Conservation (phyloP, 768 basidiomycete genomes). For the Mycena capillaripes region DNA sequence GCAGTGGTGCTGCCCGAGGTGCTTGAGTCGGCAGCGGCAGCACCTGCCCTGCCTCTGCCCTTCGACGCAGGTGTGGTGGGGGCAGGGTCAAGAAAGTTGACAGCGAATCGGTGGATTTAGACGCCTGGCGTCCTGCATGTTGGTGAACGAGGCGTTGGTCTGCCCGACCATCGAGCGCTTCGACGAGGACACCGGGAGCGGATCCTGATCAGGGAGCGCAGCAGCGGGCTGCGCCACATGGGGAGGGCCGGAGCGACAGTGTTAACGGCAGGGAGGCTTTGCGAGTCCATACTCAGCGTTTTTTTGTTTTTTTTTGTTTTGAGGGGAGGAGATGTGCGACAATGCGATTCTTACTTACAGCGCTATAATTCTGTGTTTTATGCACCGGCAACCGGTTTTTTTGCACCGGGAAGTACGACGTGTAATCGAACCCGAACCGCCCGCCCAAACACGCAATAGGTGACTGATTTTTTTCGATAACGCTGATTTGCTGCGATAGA, state of each 20-base stretch:
- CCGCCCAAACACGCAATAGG: no score
- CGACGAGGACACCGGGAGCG: background rate
- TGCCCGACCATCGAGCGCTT: background rate
- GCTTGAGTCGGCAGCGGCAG: no score
- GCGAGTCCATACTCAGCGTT: background rate
- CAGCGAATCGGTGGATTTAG: background rate
- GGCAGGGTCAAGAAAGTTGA: slow-evolving; percentile 2
- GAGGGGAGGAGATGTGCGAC: no score
- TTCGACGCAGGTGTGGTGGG: background rate
- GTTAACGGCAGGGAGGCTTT: background rate
- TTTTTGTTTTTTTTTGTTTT: no score
- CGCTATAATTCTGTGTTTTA: no score
- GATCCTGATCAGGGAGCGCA: background rate
- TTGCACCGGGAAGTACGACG: no score
- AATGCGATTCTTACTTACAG: no score
- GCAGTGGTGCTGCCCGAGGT: no score
- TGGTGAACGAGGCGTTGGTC: slow-evolving; percentile 9
- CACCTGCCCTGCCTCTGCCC: background rate
- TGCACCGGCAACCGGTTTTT: no score
- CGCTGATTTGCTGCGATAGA: no score
- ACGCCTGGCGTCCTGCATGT: slow-evolving; percentile 1
- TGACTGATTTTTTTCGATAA: no score
- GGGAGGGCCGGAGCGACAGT: background rate
- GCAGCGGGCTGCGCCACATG: background rate
- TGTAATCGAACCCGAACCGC: no score